These are phyloP conservation scores for Tremellales sp. DNA, from an alignment of 1,284 basidiomycete species.

Conservation along the genomic window DNA sequence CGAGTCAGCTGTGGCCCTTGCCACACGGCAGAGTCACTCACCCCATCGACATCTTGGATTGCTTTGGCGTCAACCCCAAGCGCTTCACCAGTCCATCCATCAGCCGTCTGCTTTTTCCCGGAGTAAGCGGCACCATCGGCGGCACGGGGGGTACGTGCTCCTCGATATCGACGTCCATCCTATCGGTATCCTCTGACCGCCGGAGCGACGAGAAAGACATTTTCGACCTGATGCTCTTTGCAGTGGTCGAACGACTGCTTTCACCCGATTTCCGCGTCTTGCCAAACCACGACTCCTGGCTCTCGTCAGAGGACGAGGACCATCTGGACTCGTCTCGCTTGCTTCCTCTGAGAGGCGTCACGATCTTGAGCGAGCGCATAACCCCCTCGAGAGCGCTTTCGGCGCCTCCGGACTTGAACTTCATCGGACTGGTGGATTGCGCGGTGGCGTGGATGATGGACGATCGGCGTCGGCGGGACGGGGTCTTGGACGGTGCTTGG, in stretches of 20 bases:
- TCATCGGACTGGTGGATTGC: conserved; percentile 17
- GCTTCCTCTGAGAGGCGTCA: neutral
- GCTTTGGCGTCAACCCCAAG: conserved; percentile 33
- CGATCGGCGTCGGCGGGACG: conserved; percentile 15
- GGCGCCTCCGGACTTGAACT: conserved; percentile 17
- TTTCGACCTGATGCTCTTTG: conserved; percentile 9
- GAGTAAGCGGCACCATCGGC: conserved; percentile 18
- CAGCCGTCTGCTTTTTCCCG: conserved; percentile 23
- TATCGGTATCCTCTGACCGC: conserved; percentile 13
- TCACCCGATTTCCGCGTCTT: conserved; percentile 26
- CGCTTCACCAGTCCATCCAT: conserved; percentile 27
- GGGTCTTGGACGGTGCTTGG: conserved; percentile 4
- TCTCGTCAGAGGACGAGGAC: conserved; percentile 23
- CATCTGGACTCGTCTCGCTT: conserved; percentile 22
- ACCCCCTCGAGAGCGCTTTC: conserved; percentile 28
- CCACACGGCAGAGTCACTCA: conserved; percentile 1
- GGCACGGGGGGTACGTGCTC: conserved; percentile 14
- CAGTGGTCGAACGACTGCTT: conserved; percentile 17
- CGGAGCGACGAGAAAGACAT: conserved; percentile 2
- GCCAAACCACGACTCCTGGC: conserved; percentile 9
- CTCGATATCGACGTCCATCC: conserved; percentile 9
- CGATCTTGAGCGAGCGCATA: conserved; percentile 21
- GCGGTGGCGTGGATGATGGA: conserved; percentile 21
- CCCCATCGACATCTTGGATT: conserved; percentile 10
- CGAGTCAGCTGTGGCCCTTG: neutral